These are phyloP conservation scores for Pythium brachiatum DNA, from an alignment of 352 stramenopile genomes.

Conservation along the genomic window DNA sequence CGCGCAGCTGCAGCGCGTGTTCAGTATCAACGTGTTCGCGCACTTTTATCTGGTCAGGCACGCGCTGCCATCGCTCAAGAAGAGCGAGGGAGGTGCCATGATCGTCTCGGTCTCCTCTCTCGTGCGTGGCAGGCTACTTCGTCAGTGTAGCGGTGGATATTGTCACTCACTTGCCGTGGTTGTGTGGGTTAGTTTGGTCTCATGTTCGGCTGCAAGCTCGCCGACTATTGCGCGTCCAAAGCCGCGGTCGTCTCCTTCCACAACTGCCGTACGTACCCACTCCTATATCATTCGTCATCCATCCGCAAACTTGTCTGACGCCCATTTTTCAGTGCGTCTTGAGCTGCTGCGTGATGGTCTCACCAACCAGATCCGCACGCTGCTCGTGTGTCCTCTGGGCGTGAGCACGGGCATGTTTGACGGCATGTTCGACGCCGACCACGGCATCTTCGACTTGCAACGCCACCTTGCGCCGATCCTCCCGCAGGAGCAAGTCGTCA, in stretches of 20 bases:
- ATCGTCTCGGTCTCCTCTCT: conserved; percentile 32
- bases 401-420: conserved; percentile 80
- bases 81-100: conserved; percentile 17
- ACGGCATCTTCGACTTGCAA: conserved; percentile 16
- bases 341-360: conserved; percentile 58
- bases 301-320: neutral
- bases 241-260: conserved; percentile 67
- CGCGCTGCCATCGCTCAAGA: conserved; percentile 27
- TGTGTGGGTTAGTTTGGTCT: conserved; percentile 8
- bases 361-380: conserved; percentile 44
- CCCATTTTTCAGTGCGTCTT: conserved; percentile 49
- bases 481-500: conserved; percentile 30
- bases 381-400: conserved; percentile 67
- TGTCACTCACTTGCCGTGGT: conserved; percentile 1
- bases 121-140: conserved; percentile 4
- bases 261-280: conserved; percentile 40
- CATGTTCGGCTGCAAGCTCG: conserved; percentile 23
- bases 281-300: neutral
- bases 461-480: conserved; percentile 16
- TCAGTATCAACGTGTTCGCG: conserved; percentile 34
- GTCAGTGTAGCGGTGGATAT: neutral
- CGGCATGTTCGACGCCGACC: conserved; percentile 36
- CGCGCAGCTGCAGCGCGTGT: conserved; percentile 24
- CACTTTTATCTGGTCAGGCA: conserved; percentile 31
- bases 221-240: conserved; percentile 79